Conservation (phyloP, 257 asterid genomes). For the Sherardia arvensis region DNA sequence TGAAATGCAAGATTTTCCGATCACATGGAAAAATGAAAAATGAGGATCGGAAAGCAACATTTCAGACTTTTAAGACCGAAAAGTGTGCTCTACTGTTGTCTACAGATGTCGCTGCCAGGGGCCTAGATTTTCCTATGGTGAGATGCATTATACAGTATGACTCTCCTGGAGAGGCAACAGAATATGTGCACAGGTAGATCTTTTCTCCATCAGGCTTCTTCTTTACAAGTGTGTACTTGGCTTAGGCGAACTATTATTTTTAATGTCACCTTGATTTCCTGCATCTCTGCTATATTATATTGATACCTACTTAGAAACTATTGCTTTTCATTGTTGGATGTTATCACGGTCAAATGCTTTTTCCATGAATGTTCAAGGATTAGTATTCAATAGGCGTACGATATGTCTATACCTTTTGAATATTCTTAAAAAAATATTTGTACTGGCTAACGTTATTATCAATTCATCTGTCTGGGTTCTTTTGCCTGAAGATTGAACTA, state of each 20-base stretch:
- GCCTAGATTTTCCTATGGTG: constrained; percentile 94
- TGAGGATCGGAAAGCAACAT: constrained; percentile 74
- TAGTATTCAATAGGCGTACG: no score
- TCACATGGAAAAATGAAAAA: constrained; percentile 89
- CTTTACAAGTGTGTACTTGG: background rate
- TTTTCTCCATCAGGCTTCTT: constrained; percentile 2
- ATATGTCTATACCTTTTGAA: no score
- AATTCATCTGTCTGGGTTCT: background rate
- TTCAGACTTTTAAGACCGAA: constrained; percentile 66
- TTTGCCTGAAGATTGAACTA: background rate
- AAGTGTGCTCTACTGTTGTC: constrained; percentile 85
- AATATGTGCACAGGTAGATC: constrained; percentile 91
- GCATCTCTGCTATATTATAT: background rate
- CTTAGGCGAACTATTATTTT: background rate
- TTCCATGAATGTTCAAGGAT: background rate
- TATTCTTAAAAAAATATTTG: background rate
- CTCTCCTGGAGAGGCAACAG: constrained; percentile 98
- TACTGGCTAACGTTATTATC: background rate
- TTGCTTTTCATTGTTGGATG: background rate
- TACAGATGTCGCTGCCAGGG: constrained; percentile 94
- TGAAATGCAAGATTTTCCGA: constrained; percentile 66
- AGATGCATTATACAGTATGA: constrained; percentile 93
- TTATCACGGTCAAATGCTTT: background rate
- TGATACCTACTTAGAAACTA: background rate
- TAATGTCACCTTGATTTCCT: background rate